These are phyloP conservation scores for Tricholoma bakamatsutake DNA, from an alignment of 768 basidiomycete genomes.

Conservation along the genomic window DNA sequence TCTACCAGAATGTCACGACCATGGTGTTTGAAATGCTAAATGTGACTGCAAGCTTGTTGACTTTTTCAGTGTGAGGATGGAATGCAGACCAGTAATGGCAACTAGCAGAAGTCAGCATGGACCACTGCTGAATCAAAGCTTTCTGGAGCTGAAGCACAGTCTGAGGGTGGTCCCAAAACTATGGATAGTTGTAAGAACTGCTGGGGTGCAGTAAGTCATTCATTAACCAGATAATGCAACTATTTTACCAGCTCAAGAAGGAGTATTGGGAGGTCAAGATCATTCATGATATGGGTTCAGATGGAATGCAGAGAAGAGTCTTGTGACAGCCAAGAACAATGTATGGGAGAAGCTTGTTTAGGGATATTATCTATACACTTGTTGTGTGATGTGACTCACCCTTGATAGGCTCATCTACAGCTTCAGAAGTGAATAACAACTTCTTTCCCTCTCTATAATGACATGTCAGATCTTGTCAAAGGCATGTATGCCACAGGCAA, in stretches of 20 bases:
- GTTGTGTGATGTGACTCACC: neutral
- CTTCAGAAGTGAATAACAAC: conserved; percentile 17
- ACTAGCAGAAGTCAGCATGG: conserved; percentile 14
- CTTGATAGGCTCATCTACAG: conserved; percentile 9
- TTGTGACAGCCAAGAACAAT: conserved; percentile 25
- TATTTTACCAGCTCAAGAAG: conserved; percentile 17
- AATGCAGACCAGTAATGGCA: conserved; percentile 14
- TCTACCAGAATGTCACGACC: neutral
- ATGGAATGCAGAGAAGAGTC: conserved; percentile 18
- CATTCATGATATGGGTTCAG: conserved; percentile 20
- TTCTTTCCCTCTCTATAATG: conserved; percentile 18
- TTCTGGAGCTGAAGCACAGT: conserved; percentile 7
- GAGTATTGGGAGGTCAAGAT: conserved; percentile 15
- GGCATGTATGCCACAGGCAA: conserved; percentile 12
- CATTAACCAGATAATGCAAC: neutral
- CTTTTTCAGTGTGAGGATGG: conserved; percentile 8
- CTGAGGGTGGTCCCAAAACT: conserved; percentile 10
- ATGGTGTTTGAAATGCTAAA: neutral
- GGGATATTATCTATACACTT: conserved; percentile 7
- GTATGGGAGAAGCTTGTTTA: conserved; percentile 15
- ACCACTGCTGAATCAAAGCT: conserved; percentile 11
- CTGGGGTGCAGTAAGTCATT: conserved; percentile 10
- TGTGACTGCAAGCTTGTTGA: neutral
- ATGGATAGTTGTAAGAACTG: conserved; percentile 12
- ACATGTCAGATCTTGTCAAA: conserved; percentile 12